Conservation (phyloP, 1,284 basidiomycete species). For the Apiotrichum gracile region DNA sequence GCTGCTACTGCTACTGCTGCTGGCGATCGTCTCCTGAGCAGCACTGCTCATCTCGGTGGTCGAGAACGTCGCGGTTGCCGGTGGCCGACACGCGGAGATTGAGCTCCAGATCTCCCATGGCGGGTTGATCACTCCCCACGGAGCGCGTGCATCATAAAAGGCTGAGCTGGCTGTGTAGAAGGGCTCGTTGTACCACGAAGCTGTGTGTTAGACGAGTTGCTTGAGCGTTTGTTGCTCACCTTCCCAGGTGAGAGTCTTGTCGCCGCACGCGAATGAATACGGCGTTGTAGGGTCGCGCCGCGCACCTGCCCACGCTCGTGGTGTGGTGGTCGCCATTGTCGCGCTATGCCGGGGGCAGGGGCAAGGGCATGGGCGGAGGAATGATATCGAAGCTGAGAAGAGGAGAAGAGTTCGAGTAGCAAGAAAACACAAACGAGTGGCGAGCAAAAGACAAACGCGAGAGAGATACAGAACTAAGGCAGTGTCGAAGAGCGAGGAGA, state of each 20-base stretch:
- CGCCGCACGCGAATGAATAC: conserved; percentile 21
- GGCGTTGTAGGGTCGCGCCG: neutral
- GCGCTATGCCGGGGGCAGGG: neutral
- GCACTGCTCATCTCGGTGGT: neutral
- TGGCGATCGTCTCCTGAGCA: neutral
- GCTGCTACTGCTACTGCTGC: neutral
- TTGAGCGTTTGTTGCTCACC: neutral
- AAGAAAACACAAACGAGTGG: too few species aligned
- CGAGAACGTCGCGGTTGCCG: neutral
- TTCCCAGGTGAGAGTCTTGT: conserved; percentile 22
- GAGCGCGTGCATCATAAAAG: conserved; percentile 29
- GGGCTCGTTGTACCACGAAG: conserved; percentile 31
- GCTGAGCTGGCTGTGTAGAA: conserved; percentile 26
- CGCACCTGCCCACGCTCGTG: neutral
- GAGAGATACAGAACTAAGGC: too few species aligned
- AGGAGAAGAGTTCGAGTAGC: neutral
- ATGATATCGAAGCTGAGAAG: neutral
- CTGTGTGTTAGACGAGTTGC: neutral
- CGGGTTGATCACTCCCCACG: conserved; percentile 28
- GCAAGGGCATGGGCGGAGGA: neutral
- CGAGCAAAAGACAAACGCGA: too few species aligned
- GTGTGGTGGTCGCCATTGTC: neutral
- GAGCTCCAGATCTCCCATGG: conserved; percentile 22
- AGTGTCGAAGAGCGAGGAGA: too few species aligned
- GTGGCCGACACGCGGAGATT: conserved; percentile 1